A percentile compares a stretch with the other conserved stretches of the same genome.
Conservation (phyloP, 208 protist genomes). For the Crithidia brevicula region DNA sequence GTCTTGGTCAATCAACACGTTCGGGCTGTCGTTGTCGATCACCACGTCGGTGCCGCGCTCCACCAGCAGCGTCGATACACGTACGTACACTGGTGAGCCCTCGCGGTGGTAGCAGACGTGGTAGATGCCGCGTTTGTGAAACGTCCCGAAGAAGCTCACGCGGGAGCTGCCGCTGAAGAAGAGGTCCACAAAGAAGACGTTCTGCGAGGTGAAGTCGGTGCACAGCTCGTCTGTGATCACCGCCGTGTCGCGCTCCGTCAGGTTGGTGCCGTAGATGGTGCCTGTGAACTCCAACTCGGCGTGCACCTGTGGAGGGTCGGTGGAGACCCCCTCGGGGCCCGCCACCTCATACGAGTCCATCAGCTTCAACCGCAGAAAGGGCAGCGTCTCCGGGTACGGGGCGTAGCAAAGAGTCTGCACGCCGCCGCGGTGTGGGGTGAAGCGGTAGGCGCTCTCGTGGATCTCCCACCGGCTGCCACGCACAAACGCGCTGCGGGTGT, state of each 20-base stretch:
- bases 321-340: conserved; percentile 74
- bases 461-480: conserved; percentile 66
- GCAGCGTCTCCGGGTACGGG: conserved; percentile 64
- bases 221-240: conserved; percentile 78
- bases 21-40: conserved; percentile 53
- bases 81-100: conserved; percentile 61
- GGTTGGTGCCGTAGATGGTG: conserved; percentile 80
- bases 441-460: conserved; percentile 48
- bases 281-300: conserved; percentile 75
- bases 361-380: conserved; percentile 64
- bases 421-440: conserved; percentile 67
- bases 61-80: conserved; percentile 70
- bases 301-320: conserved; percentile 71
- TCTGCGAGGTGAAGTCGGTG: conserved; percentile 67
- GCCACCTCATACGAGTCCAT: conserved; percentile 66
- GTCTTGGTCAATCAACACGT: conserved; percentile 68
- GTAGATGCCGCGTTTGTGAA: conserved; percentile 73
- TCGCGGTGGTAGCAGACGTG: conserved; percentile 80
- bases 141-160: conserved; percentile 65
- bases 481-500: conserved; percentile 66
- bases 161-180: conserved; percentile 72
- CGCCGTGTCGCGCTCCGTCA: conserved; percentile 70
- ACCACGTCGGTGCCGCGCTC: conserved; percentile 57
- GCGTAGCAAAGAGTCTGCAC: conserved; percentile 71
- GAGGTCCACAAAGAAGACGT: conserved; percentile 68